These are phyloP conservation scores for Rubia peregrina DNA, from an alignment of 305 asterid species.

Conservation along the genomic window DNA sequence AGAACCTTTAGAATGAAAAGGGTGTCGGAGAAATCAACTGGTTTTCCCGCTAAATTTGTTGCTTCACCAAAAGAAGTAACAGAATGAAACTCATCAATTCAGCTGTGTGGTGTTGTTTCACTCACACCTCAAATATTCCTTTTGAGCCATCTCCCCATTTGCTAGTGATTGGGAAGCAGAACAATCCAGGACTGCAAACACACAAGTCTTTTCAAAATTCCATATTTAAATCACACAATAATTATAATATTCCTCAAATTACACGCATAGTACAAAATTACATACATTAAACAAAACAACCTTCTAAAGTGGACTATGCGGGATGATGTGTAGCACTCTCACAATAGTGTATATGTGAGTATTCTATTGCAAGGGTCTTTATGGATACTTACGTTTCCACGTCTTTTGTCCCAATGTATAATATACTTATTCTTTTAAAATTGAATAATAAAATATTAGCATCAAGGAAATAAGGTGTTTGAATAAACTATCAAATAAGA, in stretches of 20 bases:
- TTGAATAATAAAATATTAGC: no score
- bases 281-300: not conserved
- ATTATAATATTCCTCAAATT: slow-evolving; percentile 2
- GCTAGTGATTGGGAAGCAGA: slow-evolving; percentile 17
- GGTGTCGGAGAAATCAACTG: slow-evolving; percentile 15
- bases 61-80: slow-evolving; percentile 13
- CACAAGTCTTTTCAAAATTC: slow-evolving; percentile 19
- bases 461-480: no score
- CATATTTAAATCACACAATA: slow-evolving; percentile 18
- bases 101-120: not conserved
- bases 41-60: slow-evolving; percentile 22
- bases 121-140: slow-evolving; percentile 6
- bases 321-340: slow-evolving; percentile 8
- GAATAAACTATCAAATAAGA: no score
- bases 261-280: slow-evolving; percentile 1
- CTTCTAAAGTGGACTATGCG: slow-evolving; percentile 4
- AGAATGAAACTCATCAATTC: slow-evolving; percentile 18
- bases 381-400: not conserved
- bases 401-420: not conserved
- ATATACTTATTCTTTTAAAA: not conserved
- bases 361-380: not conserved
- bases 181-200: slow-evolving; percentile 19
- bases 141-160: slow-evolving; percentile 8
- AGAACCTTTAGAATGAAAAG: slow-evolving; percentile 16
- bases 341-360: not conserved